Base-by-base conservation (phyloP, 768 basidiomycete species). In the Phaeotremella fagi region DNA sequence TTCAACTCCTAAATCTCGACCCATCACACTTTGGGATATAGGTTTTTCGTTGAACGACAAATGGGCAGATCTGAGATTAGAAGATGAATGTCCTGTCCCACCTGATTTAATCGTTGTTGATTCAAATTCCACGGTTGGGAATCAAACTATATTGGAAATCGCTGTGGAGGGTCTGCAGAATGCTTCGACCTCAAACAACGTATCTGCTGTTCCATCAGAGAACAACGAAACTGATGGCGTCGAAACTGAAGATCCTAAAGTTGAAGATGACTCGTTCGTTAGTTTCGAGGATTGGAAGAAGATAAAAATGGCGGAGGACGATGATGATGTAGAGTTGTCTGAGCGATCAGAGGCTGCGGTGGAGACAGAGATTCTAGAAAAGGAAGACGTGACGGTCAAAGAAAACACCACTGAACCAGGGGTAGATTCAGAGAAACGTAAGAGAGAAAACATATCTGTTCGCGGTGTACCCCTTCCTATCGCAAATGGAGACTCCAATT, bases 271-370 rank as follows among this genome's bases (percentile, higher is more conserved):
- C 24, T 38, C 45, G 11, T 65, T 66, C 35, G 61, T 63, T 31
- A 58, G 62, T 24, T 70, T 70, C 42, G 68, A 70, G 38, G 68
- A 70, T n/a, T 70, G 68, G 68, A 70, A 66, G 49, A 56, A 43
- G 55, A 60, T 56, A 3, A 61, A 62, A 43, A 31, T 56, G 33
- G 49, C 56, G 27, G 62, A 63, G 52, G 63, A 70, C 45, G 66
- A 67, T 45, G 42, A 56, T 26, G 33, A 48, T 36, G 57, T 45
- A 24, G 47, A 49, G 35, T 25, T 47, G 23, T 36, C 53, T 52
- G 57, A 45, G 18, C 9, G 54, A 48, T 20, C 51, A 14, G 25
- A n/a, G 20, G 44, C 15, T 18, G 9, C 7, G 5, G 41, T 26
- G 16, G 31, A 33, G 7, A 33, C 31, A 33, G 16, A 16, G 31